phyloP scores from a whole-genome alignment of 1,284 basidiomycete genomes.

The Sparassis latifolia region DNA sequence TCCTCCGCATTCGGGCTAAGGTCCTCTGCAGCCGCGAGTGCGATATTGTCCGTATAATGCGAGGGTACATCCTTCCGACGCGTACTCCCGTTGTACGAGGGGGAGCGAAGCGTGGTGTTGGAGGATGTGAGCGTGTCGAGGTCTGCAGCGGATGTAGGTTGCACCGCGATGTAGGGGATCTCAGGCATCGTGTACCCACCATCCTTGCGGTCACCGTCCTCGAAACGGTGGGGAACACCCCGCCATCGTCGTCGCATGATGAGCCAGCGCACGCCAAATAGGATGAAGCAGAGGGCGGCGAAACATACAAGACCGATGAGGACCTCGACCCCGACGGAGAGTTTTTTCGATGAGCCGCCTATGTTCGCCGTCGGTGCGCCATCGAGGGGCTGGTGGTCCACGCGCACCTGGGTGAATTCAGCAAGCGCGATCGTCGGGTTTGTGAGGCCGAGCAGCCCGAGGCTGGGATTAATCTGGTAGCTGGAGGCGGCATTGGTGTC shows the following conservation, averaged over 20 bases:
- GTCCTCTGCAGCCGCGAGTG: conserved; percentile 25
- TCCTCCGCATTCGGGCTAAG: conserved; percentile 6
- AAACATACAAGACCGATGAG: conserved; percentile 52
- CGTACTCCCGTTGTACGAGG: not conserved
- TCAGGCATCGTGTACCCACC: conserved; percentile 11
- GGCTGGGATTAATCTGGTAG: conserved; percentile 32
- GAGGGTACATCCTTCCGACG: conserved; percentile 14
- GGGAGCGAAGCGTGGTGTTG: not conserved
- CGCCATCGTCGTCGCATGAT: conserved; percentile 32
- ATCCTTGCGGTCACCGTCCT: conserved; percentile 16
- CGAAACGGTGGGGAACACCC: conserved; percentile 8
- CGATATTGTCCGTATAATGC: conserved; percentile 31
- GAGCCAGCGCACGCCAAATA: conserved; percentile 51
- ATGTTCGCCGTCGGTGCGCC: conserved; percentile 5
- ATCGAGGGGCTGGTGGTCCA: conserved; percentile 48
- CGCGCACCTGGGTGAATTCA: conserved; percentile 62
- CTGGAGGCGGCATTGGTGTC: conserved; percentile 3
- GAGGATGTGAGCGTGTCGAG: conserved; percentile 27
- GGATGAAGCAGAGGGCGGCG: conserved; percentile 42
- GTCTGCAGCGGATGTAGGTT: conserved; percentile 18
- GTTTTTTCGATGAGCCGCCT: conserved; percentile 15
- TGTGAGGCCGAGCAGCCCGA: conserved; percentile 57
- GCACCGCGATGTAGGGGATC: conserved; percentile 21
- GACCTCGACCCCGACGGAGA: conserved; percentile 54
- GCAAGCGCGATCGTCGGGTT: conserved; percentile 48